Base-by-base conservation (phyloP, 306 rosid species). In the Cicer judaicum region DNA sequence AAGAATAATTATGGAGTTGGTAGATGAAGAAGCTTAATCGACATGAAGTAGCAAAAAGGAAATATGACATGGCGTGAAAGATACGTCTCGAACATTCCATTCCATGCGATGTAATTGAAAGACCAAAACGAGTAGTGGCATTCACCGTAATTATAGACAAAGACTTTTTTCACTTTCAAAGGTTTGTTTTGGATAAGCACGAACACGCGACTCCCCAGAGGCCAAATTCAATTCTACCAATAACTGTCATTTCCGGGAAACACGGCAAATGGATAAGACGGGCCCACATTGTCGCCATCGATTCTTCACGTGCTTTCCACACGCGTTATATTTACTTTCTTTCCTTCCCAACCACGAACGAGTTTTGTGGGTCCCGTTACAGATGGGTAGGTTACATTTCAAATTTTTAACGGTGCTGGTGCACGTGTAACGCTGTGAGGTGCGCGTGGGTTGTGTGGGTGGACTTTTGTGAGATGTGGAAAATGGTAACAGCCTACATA, bases 41-140 rank as follows among this genome's bases (percentile, higher is more conserved):
- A 46, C 5, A 46, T 46, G 5, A 11, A 46, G 6, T 0, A 54
- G 64, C 42, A 59, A 6, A 59, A 48, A 16, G 43, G 7, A 63
- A 63, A 62, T 64, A 7, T 49, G 14, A 49, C 52, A 38, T 21
- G 7, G 77, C 76, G 81, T 83, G 84, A 41, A 65, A 72, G 49
- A 38, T 50, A 77, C 83, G 82, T 50, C 1, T 67, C 34, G 73
- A 83, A 81, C 89, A 81, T 83, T 81, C 82, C 54, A 64, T 55
- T 52, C 1, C 54, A 72, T 54, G 41, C 1, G 7, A 49, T 9
- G 9, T 2, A n/a, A 10, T 68, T 43, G 8, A 18, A 18, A 16
- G 10, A 15, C 24, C 24, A 13, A 15, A 62, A 7, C 43, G 7
- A 14, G 12, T 0, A 62, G 21, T 79, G 67, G 62, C 78, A 79